phyloP scores from a whole-genome alignment of 192 early-diverging fungal species.

The Neocallimastix lanati region DNA sequence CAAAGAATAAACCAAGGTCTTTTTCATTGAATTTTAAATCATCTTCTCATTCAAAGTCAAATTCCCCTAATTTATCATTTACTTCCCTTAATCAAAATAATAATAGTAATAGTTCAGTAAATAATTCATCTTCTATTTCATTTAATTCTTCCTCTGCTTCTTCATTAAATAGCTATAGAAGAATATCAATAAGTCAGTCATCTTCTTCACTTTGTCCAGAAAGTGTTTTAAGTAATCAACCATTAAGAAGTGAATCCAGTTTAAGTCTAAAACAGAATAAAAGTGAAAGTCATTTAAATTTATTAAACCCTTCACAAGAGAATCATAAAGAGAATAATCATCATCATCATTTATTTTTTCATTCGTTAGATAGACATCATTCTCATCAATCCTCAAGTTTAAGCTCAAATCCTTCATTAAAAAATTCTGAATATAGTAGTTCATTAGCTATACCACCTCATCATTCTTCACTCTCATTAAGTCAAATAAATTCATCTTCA shows the following conservation, averaged over 20 bases:
- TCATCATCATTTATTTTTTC: background rate
- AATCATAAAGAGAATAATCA: background rate
- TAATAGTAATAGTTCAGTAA: background rate
- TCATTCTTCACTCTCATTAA: background rate
- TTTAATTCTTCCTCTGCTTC: background rate
- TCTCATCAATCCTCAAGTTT: background rate
- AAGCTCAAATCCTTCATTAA: background rate
- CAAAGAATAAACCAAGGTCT: too few relatives aligned
- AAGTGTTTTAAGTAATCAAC: background rate
- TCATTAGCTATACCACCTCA: background rate
- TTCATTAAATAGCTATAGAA: background rate
- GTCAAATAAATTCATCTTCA: background rate
- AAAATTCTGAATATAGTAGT: background rate
- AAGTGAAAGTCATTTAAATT: background rate
- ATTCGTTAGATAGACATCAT: background rate
- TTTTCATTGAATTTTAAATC: too few relatives aligned
- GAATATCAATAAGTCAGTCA: background rate
- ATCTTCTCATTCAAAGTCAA: too few relatives aligned
- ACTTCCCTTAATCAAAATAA: too few relatives aligned
- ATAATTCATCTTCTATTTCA: background rate
- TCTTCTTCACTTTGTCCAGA: background rate
- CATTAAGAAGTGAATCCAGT: background rate
- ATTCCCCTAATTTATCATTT: too few relatives aligned
- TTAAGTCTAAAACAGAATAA: background rate
- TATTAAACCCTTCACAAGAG: background rate